A percentile compares a stretch with the other conserved stretches of the same genome.
phyloP scores from a whole-genome alignment of 2,329 filamentous ascomycete genomes.

The Claviceps spartinae region DNA sequence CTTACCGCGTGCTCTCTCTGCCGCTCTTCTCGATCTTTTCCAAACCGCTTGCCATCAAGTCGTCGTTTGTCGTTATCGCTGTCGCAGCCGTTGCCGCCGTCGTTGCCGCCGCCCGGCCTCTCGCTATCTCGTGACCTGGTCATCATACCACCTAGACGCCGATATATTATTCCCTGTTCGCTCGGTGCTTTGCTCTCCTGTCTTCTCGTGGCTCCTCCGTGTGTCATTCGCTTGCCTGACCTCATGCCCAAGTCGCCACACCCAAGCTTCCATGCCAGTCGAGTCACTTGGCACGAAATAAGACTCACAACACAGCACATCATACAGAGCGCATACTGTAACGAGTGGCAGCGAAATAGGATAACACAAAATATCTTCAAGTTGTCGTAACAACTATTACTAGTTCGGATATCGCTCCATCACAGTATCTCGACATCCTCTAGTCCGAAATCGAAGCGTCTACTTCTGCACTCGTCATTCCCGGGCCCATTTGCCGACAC shows the following conservation, averaged over 20 bases:
- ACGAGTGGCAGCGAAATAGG: neutral
- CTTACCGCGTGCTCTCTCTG: neutral
- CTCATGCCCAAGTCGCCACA: neutral
- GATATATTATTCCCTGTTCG: neutral
- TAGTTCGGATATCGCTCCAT: slow-evolving; percentile 3
- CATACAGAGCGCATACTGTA: neutral
- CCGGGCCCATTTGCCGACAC: neutral
- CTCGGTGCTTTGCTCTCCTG: neutral
- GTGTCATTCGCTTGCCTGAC: neutral
- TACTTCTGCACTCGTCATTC: neutral
- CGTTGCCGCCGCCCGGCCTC: neutral
- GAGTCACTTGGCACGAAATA: neutral
- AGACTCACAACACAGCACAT: neutral
- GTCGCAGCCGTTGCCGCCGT: neutral
- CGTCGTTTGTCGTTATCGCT: neutral
- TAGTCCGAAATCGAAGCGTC: neutral
- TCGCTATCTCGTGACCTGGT: slow-evolving; percentile 2
- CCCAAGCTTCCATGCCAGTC: neutral
- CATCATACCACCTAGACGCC: slow-evolving; percentile 1
- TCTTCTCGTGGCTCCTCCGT: neutral
- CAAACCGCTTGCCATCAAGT: neutral
- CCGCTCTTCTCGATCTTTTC: neutral
- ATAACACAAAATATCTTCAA: neutral
- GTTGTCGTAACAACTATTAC: neutral
- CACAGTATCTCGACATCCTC: neutral